Evolutionary conservation across 495 filamentous ascomycete species (phyloP).

Genomic region (Cercophora newfieldiana): DNA sequence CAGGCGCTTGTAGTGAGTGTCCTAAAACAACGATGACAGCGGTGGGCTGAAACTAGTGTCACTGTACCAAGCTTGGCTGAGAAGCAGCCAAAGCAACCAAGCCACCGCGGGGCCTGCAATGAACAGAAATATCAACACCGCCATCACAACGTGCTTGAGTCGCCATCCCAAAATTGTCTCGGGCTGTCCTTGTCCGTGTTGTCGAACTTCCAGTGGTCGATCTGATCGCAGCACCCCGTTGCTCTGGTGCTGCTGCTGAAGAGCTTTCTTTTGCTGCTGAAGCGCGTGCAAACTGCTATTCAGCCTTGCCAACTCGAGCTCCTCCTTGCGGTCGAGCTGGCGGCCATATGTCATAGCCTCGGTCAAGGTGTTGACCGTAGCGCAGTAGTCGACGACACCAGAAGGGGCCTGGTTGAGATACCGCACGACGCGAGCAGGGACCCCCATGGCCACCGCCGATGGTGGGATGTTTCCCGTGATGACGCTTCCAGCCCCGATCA

Average conservation of each 20-base stretch:
- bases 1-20: not conserved
- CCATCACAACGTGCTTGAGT: not conserved
- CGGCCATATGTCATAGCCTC: conserved; percentile 21
- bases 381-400: not conserved
- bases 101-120: no score
- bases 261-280: conserved; percentile 7
- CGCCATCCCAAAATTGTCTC: no score
- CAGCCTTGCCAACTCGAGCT: conserved; percentile 14
- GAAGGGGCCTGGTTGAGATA: conserved; percentile 8
- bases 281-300: not conserved
- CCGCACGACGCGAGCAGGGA: conserved; percentile 26
- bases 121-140: not conserved
- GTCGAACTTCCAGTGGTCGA: not conserved
- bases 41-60: not conserved
- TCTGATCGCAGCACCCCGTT: not conserved
- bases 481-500: conserved; percentile 37
- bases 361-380: conserved; percentile 14
- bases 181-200: not conserved
- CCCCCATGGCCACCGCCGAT: conserved; percentile 25
- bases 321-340: conserved; percentile 11
- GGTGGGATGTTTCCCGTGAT: conserved; percentile 33
- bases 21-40: not conserved
- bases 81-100: not conserved
- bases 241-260: conserved; percentile 1
- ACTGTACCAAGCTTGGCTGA: not conserved